Evolutionary conservation across 495 filamentous ascomycete species (phyloP).

Genomic region (Neurospora hispaniola): DNA sequence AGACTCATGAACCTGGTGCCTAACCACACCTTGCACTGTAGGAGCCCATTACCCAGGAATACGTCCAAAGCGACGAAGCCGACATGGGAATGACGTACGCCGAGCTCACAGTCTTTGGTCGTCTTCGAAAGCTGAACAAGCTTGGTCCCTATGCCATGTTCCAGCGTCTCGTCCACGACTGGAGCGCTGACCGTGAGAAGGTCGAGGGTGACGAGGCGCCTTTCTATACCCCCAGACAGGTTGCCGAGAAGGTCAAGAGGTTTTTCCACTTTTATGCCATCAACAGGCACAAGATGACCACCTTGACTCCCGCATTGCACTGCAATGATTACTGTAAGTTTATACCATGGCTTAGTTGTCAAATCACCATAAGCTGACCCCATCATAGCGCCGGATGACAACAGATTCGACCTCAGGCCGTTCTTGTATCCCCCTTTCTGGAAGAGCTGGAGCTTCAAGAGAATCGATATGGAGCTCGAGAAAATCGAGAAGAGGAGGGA

Average conservation of each 20-base stretch:
- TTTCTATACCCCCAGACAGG: conserved; percentile 20
- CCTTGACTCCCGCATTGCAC: conserved; percentile 45
- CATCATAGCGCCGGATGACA: conserved; percentile 28
- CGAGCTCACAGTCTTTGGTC: conserved; percentile 31
- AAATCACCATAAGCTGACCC: no score
- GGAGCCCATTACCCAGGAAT: conserved; percentile 62
- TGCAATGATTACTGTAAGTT: conserved; percentile 25
- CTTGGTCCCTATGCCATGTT: conserved; percentile 66
- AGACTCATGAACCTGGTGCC: not conserved
- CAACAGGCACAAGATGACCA: conserved; percentile 57
- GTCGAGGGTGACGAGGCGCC: conserved; percentile 22
- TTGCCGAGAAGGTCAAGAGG: conserved; percentile 52
- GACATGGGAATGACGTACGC: conserved; percentile 58
- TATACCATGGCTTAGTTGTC: not conserved
- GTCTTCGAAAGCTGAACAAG: conserved; percentile 59
- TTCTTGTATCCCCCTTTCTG: conserved; percentile 45
- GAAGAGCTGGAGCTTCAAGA: conserved; percentile 41
- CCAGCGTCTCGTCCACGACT: conserved; percentile 56
- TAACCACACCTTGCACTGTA: not conserved
- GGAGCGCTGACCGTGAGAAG: conserved; percentile 42
- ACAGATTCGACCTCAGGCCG: conserved; percentile 51
- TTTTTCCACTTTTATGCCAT: conserved; percentile 60
- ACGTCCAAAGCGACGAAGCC: conserved; percentile 61
- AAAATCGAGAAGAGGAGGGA: conserved; percentile 26
- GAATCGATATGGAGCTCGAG: conserved; percentile 37